Percentiles rank a stretch among this genome's conserved stretches.
Evolutionary conservation across 768 basidiomycete species (phyloP).

Genomic region (Phaffia tasmanica): DNA sequence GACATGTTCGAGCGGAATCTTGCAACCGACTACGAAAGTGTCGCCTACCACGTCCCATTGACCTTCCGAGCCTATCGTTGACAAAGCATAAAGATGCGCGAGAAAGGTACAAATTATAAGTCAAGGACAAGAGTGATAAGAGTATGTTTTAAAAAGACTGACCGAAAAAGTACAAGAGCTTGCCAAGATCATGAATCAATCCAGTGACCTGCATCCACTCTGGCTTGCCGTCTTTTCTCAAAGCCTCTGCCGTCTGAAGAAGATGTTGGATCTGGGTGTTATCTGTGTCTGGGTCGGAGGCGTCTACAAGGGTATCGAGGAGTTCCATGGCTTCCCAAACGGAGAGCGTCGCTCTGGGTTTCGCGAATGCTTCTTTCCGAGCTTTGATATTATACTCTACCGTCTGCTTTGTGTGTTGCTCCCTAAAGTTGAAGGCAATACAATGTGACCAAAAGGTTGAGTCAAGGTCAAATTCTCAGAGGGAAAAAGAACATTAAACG

Average conservation of each 20-base stretch:
- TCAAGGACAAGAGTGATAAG: background rate
- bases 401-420: slow-evolving; percentile 56
- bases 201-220: slow-evolving; percentile 60
- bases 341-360: slow-evolving; percentile 58
- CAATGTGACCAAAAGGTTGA: background rate
- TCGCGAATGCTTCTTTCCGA: slow-evolving; percentile 60
- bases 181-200: slow-evolving; percentile 72
- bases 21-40: slow-evolving; percentile 72
- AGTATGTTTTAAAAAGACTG: background rate
- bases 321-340: slow-evolving; percentile 39
- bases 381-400: slow-evolving; percentile 70
- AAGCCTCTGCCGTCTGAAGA: slow-evolving; percentile 82
- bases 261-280: slow-evolving; percentile 74
- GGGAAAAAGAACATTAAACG: background rate
- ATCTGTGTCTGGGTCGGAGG: slow-evolving; percentile 66
- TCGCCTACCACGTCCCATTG: slow-evolving; percentile 90
- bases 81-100: too few species aligned
- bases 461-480: background rate
- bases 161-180: slow-evolving; percentile 70
- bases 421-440: slow-evolving; percentile 22
- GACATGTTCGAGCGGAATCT: slow-evolving; percentile 62
- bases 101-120: background rate
- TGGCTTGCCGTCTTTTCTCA: slow-evolving; percentile 70
- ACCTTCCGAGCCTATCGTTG: slow-evolving; percentile 42
- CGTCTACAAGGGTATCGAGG: slow-evolving; percentile 76